Base-by-base conservation (phyloP, 1,284 basidiomycete genomes). In the Naganishia albida region DNA sequence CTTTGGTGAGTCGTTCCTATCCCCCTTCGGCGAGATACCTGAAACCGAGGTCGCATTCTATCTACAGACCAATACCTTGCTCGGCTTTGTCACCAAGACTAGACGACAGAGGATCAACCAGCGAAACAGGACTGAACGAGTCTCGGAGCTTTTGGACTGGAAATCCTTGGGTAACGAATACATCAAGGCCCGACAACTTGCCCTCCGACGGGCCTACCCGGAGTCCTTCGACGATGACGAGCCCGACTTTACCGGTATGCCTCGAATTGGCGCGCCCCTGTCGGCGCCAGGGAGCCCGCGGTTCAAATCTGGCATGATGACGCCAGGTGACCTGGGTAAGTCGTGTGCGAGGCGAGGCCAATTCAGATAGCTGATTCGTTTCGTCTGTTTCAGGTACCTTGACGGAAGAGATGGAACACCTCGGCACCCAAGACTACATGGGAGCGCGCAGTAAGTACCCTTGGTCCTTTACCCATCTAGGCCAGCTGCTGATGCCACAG, bases 141-240 rank as follows among this genome's bases (percentile, higher is more conserved):
- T 97, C 4, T 89, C 87, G 55, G 95, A 95, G 50, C 79, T 99
- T 64, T 83, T 99, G 67, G 95, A 99, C 80, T 98, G 95, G 95
- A 99, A 99, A 83, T 92, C 93, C 72, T 82, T 99, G 28, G 95
- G 95, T 4, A 86, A 98, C 70, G 95, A 99, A 79, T 99, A 99
- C 79, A 88, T 89, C 76, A 99, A 97, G 82, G 90, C 92, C 42
- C 83, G 95, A 56, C 93, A 96, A 80, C 83, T 98, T 64, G 93
- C 93, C 28, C 83, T 99, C 63, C 83, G 95, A 69, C 84, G 95
- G 54, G 95, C 95, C 13, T 98, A 99, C 79, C 95, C 95, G 0
- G 93, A 98, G 73, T 87, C 89, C 66, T 99, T 97, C 81, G 86
- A 82, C 67, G 81, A 83, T 68, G 82, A 83, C 67, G 87, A 87